Evolutionary conservation across 768 basidiomycete genomes (phyloP), one percentile per base, ranked within the genome.

Genomic region (Kwoniella sp.): DNA sequence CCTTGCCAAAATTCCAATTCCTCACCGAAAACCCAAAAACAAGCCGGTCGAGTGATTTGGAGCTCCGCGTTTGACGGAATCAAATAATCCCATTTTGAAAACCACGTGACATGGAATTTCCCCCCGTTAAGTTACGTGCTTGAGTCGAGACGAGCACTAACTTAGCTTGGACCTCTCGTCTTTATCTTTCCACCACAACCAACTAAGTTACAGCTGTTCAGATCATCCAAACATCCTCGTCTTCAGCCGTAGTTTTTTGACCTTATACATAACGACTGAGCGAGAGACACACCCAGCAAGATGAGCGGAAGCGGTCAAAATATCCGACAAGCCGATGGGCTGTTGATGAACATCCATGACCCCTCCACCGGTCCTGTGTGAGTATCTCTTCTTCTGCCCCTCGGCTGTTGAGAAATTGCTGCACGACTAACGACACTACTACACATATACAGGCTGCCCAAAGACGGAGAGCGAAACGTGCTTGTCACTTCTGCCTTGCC

Each of bases 401-500:
- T 5, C 34, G 34, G 5, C 34, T 34, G 34, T 13, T n/a, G n/a
- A n/a, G n/a, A 34, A 34, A 34, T 13, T 5, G 7, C 34, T 34
- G 34, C 63, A 55, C 17, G n/a, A 34, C 55, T 69, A 59, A 64
- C 28, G 23, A 29, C 48, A 3, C 15, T n/a, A n/a, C n/a, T n/a
- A n/a, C n/a, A n/a, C n/a, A n/a, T 15, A 25, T 20, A 26, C 58
- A 89, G 88, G 55, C 79, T 89, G 47, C 96, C 96, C 12, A 88
- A 89, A 80, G 85, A 88, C 51, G 95, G 94, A 52, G 89, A 93
- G 81, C 84, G 84, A 61, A 99, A 98, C 77, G 83, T 94, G 48
- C 84, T 99, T 29, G 88, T 99, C 71, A 97, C 96, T 12, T 96
- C 93, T 69, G 94, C 96, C 38, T 83, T 99, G 61, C 96, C 96